Conservation (phyloP, 495 filamentous ascomycete species). For the Elasticomyces elasticus region DNA sequence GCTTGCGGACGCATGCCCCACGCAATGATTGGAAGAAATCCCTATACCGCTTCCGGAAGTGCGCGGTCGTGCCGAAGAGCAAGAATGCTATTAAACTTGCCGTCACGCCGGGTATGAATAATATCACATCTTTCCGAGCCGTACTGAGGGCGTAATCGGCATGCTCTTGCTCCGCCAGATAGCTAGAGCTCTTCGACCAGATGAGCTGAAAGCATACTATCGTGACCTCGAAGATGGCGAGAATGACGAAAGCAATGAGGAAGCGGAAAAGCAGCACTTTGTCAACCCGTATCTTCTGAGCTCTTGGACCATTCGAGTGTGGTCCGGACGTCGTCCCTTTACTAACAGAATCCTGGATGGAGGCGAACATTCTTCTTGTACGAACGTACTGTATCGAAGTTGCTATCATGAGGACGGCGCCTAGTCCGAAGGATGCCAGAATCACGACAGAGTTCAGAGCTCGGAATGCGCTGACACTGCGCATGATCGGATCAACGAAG, state of each 20-base stretch:
- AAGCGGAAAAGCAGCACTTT: slow-evolving; percentile 9
- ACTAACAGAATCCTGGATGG: not conserved
- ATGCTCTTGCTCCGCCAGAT: not conserved
- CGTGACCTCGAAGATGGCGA: not conserved
- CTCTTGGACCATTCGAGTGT: not conserved
- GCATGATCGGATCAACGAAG: not conserved
- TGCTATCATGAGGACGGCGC: not conserved
- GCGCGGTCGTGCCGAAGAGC: slow-evolving; percentile 12
- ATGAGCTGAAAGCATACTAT: not conserved
- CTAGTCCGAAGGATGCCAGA: not conserved
- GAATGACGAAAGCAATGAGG: slow-evolving; percentile 6
- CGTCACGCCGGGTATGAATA: slow-evolving; percentile 7
- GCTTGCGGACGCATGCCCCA: not conserved
- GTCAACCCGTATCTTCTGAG: slow-evolving; percentile 3
- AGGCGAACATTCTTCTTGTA: not conserved
- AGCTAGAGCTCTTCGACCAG: not conserved
- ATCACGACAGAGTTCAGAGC: not conserved
- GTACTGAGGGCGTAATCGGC: not conserved
- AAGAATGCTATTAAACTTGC: slow-evolving; percentile 1
- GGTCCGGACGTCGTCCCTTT: not conserved
- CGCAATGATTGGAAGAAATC: not conserved
- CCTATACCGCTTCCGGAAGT: not conserved
- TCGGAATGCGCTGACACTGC: not conserved
- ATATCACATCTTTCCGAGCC: not conserved
- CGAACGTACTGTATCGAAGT: slow-evolving; percentile 2